Conservation (phyloP, 2,329 filamentous ascomycete species). For the Bipolaris gigantea region DNA sequence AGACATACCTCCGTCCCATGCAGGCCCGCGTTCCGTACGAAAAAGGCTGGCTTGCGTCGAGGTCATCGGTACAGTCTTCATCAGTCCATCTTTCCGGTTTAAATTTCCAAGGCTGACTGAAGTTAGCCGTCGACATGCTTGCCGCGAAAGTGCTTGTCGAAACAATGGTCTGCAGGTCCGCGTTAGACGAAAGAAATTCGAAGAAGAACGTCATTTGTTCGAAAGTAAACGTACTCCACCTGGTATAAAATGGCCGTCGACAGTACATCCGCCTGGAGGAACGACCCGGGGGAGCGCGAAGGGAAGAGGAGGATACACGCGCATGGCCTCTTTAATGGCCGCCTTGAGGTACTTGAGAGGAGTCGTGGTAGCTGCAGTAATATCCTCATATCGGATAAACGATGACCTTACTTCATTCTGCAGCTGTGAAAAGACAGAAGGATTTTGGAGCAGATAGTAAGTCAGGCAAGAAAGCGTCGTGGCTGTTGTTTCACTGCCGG, state of each 20-base stretch:
- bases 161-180: constrained; percentile 17
- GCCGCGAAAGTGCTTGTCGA: constrained; percentile 14
- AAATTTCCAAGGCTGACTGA: constrained; percentile 15
- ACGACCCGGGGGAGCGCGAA: constrained; percentile 39
- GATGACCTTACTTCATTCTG: constrained; percentile 3
- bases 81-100: constrained; percentile 46
- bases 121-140: constrained; percentile 29
- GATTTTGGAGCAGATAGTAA: constrained; percentile 13
- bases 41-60: constrained; percentile 29
- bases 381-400: constrained; percentile 7
- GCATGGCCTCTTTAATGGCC: constrained; percentile 29
- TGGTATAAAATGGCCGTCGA: constrained; percentile 25
- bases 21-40: constrained; percentile 42
- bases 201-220: no score
- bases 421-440: neutral
- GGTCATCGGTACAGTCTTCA: constrained; percentile 26
- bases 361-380: constrained; percentile 1
- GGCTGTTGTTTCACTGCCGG: constrained; percentile 19
- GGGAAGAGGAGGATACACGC: constrained; percentile 34
- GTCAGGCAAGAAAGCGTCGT: constrained; percentile 14
- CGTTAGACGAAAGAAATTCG: no score
- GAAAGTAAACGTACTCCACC: constrained; percentile 6
- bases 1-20: constrained; percentile 31
- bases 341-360: constrained; percentile 29
- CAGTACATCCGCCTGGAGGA: constrained; percentile 4